phyloP scores from a whole-genome alignment of 2,329 filamentous ascomycete genomes.

The Leptographium wingfieldii region DNA sequence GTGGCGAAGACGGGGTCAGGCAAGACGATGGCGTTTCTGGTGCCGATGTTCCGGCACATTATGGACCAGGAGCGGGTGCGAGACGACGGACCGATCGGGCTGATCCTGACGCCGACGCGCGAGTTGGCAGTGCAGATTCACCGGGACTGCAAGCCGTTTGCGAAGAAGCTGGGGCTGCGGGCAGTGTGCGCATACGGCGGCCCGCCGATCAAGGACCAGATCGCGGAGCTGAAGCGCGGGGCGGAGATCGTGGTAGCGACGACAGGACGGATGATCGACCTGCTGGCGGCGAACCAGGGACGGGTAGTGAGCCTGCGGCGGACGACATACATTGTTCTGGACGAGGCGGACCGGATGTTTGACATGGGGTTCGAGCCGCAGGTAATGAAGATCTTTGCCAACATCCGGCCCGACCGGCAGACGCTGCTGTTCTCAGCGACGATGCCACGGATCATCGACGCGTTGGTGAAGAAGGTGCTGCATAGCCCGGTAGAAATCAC shows the following conservation, averaged over 20 bases:
- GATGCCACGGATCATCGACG: slow-evolving; percentile 87
- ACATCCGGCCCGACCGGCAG: slow-evolving; percentile 83
- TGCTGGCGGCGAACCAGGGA: slow-evolving; percentile 86
- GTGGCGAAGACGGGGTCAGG: slow-evolving; percentile 96
- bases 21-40: slow-evolving; percentile 88
- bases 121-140: slow-evolving; percentile 92
- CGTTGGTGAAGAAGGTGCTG: slow-evolving; percentile 77
- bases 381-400: slow-evolving; percentile 90
- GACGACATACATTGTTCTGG: slow-evolving; percentile 87
- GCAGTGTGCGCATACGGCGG: slow-evolving; percentile 91
- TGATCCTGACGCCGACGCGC: slow-evolving; percentile 90
- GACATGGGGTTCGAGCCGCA: slow-evolving; percentile 99
- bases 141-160: slow-evolving; percentile 84
- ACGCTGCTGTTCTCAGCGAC: slow-evolving; percentile 95
- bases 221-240: slow-evolving; percentile 88
- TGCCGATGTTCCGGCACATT: slow-evolving; percentile 97
- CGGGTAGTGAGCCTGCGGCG: slow-evolving; percentile 81
- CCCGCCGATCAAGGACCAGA: slow-evolving; percentile 93
- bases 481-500: slow-evolving; percentile 80
- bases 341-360: slow-evolving; percentile 98
- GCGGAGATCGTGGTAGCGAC: slow-evolving; percentile 94
- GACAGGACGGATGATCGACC: slow-evolving; percentile 88
- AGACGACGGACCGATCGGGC: slow-evolving; percentile 72
- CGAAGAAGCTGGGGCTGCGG: slow-evolving; percentile 73
- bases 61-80: slow-evolving; percentile 78